Percentiles rank a stretch among this genome's conserved stretches.
Conservation (phyloP, 176 grass and related monocot species). For the Carex kokanica region DNA sequence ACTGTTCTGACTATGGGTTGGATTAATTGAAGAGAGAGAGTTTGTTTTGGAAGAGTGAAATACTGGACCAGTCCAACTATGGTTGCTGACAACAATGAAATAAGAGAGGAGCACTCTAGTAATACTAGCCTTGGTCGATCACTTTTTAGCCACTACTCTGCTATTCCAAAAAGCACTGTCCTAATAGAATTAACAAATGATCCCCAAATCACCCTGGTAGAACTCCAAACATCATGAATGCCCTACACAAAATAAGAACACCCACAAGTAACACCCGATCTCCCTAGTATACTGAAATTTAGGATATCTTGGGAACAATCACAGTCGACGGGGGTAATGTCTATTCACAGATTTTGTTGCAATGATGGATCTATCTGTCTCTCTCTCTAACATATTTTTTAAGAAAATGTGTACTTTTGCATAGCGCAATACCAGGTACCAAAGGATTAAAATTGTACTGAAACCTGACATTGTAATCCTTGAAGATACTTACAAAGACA, state of each 20-base stretch:
- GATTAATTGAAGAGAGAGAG: neutral
- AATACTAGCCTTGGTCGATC: neutral
- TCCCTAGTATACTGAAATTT: neutral
- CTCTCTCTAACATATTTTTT: neutral
- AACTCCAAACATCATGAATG: neutral
- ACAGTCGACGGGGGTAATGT: neutral
- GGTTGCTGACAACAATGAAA: neutral
- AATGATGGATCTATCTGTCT: neutral
- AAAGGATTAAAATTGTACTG: neutral
- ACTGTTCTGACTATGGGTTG: neutral
- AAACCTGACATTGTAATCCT: neutral
- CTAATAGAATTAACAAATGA: neutral
- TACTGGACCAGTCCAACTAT: neutral
- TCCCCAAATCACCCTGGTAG: neutral
- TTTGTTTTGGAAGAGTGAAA: neutral
- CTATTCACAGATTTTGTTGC: neutral
- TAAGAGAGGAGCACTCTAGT: neutral
- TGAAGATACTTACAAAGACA: conserved; percentile 70
- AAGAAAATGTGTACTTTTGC: neutral
- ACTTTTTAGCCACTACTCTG: neutral
- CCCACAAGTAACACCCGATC: neutral
- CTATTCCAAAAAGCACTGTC: neutral
- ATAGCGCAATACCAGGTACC: neutral
- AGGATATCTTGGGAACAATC: neutral
- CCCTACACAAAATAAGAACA: neutral